Base-by-base conservation (phyloP, 2,329 filamentous ascomycete species). In the Pyrenophora seminiperda region DNA sequence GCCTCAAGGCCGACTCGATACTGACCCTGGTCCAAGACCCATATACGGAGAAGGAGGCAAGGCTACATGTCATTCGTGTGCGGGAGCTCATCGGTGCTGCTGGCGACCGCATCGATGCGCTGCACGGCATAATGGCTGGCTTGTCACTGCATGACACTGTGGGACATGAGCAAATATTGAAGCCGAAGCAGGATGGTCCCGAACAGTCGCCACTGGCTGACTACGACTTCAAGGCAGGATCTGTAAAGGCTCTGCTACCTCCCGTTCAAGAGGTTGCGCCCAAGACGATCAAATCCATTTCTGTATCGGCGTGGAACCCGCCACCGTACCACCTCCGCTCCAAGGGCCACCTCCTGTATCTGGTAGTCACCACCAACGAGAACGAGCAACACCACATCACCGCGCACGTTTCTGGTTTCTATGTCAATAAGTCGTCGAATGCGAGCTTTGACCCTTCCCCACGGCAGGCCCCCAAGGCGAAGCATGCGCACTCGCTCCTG, bases 41-140 rank as follows among this genome's bases (percentile, higher is more conserved):
- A 37, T 99, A 99, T 75, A 99, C 91, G 34, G 94, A 99, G 78
- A 97, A 96, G 78, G 94, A 99, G 77, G 93, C 94, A 22, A 87
- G 95, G 59, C 89, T 99, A 80, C 94, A 99, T 75, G 79, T 97
- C 58, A 85, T 99, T 43, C 84, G 94, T 60, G 88, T 96, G 54
- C 84, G 94, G 57, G 94, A 99, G 71, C 82, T 99, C 59, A 91
- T 99, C 63, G 94, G 94, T 40, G 93, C 93, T 63, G 87, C 93
- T 33, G 91, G 91, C 33, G 86, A 97, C 73, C 87, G 92, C 53
- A 88, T 91, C 46, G 94, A 97, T 72, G 85, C 87, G 47, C 82
- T 95, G 34, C 88, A 96, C 63, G 94, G 94, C 53, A 85, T 97
- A 50, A 81, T 90, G 46, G 87, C 94, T 0, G 95, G 94, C 29